Conservation (phyloP, 2,329 filamentous ascomycete genomes). For the Penicillium rolfsii region DNA sequence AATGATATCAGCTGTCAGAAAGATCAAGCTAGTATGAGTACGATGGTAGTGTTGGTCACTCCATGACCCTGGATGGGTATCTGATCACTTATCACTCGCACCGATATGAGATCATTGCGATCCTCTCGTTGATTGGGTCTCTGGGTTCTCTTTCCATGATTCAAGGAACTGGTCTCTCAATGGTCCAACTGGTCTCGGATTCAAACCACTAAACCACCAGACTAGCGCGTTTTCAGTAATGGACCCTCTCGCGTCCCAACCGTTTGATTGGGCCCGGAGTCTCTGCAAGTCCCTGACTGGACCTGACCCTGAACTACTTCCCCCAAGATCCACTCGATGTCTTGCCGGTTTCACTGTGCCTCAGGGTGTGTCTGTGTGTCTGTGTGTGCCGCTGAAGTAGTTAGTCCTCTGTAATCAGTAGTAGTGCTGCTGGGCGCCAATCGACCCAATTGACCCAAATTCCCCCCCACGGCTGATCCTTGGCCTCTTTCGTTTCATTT, state of each 20-base stretch:
- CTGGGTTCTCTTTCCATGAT: too few relatives aligned
- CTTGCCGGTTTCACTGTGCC: not conserved
- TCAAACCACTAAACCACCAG: not conserved
- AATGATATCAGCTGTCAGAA: too few relatives aligned
- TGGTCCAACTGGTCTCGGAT: not conserved
- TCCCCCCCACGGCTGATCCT: constrained; percentile 15
- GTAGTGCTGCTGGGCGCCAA: not conserved
- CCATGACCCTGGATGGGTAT: too few relatives aligned
- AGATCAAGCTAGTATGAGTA: too few relatives aligned
- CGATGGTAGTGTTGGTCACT: too few relatives aligned
- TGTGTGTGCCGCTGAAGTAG: too few relatives aligned
- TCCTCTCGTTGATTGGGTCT: too few relatives aligned
- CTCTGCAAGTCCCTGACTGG: not conserved
- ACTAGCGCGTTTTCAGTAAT: not conserved
- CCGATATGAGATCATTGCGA: not conserved
- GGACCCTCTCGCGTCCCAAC: not conserved
- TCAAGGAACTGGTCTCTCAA: not conserved
- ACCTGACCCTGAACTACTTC: too few relatives aligned
- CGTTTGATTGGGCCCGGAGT: not conserved
- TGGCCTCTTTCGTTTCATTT: constrained; percentile 8
- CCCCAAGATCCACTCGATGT: not conserved
- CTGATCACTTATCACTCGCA: too few relatives aligned
- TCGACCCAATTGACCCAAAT: not conserved
- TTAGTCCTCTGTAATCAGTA: too few relatives aligned
- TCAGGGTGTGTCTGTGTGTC: not conserved